A percentile compares a stretch with the other conserved stretches of the same genome.
Evolutionary conservation across 2,329 filamentous ascomycete genomes (phyloP).

Genomic region (Huntiella bhutanensis): DNA sequence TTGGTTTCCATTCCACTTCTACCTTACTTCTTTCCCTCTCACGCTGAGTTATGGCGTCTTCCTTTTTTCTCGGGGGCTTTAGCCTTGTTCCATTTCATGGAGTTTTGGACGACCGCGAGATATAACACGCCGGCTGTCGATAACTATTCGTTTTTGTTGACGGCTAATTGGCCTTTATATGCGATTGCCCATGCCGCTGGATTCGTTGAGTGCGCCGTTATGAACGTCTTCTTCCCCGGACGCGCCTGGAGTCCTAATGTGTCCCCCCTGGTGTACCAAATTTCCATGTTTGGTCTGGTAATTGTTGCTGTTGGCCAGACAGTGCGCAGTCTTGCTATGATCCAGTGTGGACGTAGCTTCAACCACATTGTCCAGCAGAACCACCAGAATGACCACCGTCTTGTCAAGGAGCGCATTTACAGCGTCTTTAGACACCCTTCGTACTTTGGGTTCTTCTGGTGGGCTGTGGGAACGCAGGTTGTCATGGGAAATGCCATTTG

Average conservation of each 20-base stretch:
- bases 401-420: constrained; percentile 78
- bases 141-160: constrained; percentile 63
- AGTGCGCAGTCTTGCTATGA: constrained; percentile 69
- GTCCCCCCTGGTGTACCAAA: not conserved
- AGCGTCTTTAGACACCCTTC: constrained; percentile 60
- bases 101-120: constrained; percentile 76
- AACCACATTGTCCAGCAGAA: constrained; percentile 68
- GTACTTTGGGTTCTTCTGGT: constrained; percentile 98
- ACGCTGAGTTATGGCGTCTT: constrained; percentile 35
- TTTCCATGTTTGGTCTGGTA: constrained; percentile 29
- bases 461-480: constrained; percentile 86
- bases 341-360: constrained; percentile 75
- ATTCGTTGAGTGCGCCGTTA: constrained; percentile 50
- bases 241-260: constrained; percentile 28
- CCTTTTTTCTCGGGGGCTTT: constrained; percentile 52
- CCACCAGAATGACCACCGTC: constrained; percentile 46
- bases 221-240: constrained; percentile 34
- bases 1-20: constrained; percentile 15
- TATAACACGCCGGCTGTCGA: constrained; percentile 61
- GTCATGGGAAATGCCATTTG: constrained; percentile 72
- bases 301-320: constrained; percentile 53
- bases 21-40: constrained; percentile 16
- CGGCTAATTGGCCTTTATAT: constrained; percentile 69
- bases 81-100: constrained; percentile 79
- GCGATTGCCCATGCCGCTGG: constrained; percentile 64